Evolutionary conservation across 768 basidiomycete species (phyloP), one percentile per base, ranked within the genome.

Genomic region (Tulasnella sp.): DNA sequence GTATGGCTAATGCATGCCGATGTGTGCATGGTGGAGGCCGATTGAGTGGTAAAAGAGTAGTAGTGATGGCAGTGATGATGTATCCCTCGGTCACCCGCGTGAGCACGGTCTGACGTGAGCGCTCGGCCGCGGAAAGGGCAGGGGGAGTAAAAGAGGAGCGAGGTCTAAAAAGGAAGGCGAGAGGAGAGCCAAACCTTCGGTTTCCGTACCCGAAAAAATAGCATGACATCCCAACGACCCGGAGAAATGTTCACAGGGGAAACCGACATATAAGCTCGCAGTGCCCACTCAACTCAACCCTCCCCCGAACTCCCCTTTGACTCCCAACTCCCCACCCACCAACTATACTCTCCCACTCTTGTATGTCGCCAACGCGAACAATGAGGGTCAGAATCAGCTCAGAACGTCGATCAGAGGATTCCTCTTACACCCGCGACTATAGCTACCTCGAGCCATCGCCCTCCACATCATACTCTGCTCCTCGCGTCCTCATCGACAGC

Each of bases 401-500:
- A 38, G 55, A 56, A 38, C 55, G 55, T 23, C 34, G 44, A 15
- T 26, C 43, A 5, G 41, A 42, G 19, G 55, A 56, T 42, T 42
- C 34, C 55, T 43, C 41, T 27, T 24, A 56, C 32, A 38, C 42
- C 32, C 44, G 44, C 41, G 41, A 47, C 11, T 43, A 56, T 30
- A 47, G 27, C 24, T 43, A 56, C 34, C 55, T 43, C 55, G 29
- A 43, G 41, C 55, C 55, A 44, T 29, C 34, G 41, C 19, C 55
- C 55, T 43, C 41, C 55, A 43, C 34, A 38, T 38, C 34, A 38
- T 38, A 38, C 34, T 7, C 34, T 7, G 34, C 34, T 38, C 34
- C 34, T 38, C 34, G 43, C 34, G 55, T 56, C 10, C 44, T 44
- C 55, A 56, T 56, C 55, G 55, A 56, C 55, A 42, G 38, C 1